Evolutionary conservation across 768 basidiomycete genomes (phyloP).

Genomic region (Suillus lakei): DNA sequence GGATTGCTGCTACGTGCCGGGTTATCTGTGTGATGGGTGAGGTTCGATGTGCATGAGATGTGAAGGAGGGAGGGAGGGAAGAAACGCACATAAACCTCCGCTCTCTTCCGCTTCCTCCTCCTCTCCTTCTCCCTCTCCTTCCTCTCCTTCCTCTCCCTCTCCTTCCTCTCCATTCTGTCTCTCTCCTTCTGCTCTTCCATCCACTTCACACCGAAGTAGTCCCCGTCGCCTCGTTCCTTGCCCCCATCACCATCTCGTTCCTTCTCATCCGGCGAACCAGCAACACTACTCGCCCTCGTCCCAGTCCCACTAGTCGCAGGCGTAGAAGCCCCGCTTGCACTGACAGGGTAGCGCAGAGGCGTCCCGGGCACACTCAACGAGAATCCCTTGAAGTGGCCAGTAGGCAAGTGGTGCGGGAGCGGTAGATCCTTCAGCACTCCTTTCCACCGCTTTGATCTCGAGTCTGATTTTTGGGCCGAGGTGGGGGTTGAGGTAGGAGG

Average conservation of each 20-base stretch:
- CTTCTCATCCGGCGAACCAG: background rate
- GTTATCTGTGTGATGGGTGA: conserved; percentile 59
- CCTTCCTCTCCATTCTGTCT: conserved; percentile 47
- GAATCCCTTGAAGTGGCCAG: conserved; percentile 17
- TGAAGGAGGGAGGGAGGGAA: background rate
- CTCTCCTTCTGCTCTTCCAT: conserved; percentile 39
- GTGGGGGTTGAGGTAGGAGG: background rate
- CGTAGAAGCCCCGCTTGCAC: background rate
- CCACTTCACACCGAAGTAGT: conserved; percentile 36
- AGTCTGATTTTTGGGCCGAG: conserved; percentile 6
- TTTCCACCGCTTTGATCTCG: conserved; percentile 40
- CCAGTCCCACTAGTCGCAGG: conserved; percentile 25
- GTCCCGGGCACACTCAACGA: conserved; percentile 18
- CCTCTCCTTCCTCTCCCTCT: conserved; percentile 38
- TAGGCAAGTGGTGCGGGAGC: conserved; percentile 20
- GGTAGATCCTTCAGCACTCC: conserved; percentile 47
- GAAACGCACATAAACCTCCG: conserved; percentile 72
- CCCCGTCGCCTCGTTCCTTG: conserved; percentile 2
- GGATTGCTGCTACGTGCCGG: conserved; percentile 81
- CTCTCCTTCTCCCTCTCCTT: no score
- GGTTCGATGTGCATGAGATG: background rate
- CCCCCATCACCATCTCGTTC: background rate
- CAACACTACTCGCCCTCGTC: conserved; percentile 6
- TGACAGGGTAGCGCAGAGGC: conserved; percentile 7
- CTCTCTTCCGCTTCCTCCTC: conserved; percentile 66